A percentile compares a stretch with the other conserved stretches of the same genome.
Evolutionary conservation across 2,329 filamentous ascomycete genomes (phyloP).

Genomic region (Colletotrichum musae): DNA sequence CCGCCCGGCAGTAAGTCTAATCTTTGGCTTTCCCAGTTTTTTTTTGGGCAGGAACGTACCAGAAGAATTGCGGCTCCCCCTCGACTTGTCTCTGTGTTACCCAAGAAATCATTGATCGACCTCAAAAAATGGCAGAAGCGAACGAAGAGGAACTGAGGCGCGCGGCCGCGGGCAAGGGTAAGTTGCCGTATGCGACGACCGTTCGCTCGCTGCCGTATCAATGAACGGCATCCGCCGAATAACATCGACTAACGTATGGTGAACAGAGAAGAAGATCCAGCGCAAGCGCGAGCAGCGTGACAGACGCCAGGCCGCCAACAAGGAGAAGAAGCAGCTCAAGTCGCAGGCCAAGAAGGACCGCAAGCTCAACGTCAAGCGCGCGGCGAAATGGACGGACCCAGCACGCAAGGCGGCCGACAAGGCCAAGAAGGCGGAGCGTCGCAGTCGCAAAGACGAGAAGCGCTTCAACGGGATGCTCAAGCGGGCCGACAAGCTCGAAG

Average conservation of each 20-base stretch:
- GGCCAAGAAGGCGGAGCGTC: slow-evolving; percentile 47
- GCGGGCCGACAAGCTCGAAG: slow-evolving; percentile 58
- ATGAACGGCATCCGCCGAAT: background rate
- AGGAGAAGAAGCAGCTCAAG: slow-evolving; percentile 54
- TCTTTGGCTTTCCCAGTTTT: too few relatives aligned
- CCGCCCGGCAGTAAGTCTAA: too few relatives aligned
- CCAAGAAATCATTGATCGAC: too few relatives aligned
- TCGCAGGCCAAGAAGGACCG: slow-evolving; percentile 56
- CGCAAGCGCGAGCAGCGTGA: slow-evolving; percentile 47
- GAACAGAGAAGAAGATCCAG: slow-evolving; percentile 48
- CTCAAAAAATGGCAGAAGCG: too few relatives aligned
- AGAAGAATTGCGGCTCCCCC: too few relatives aligned
- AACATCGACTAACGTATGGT: background rate
- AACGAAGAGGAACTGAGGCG: slow-evolving; percentile 39
- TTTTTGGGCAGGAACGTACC: too few relatives aligned
- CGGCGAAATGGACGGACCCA: slow-evolving; percentile 50
- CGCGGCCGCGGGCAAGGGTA: slow-evolving; percentile 30
- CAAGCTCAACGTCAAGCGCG: slow-evolving; percentile 51
- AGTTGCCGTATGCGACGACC: background rate
- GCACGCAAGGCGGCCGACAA: slow-evolving; percentile 52
- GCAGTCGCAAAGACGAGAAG: slow-evolving; percentile 54
- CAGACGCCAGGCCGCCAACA: slow-evolving; percentile 48
- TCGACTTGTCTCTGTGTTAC: too few relatives aligned
- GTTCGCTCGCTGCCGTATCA: background rate
- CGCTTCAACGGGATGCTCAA: slow-evolving; percentile 53